Evolutionary conservation across 2,329 filamentous ascomycete species (phyloP).

Genomic region (Trichophyton mentagrophytes): DNA sequence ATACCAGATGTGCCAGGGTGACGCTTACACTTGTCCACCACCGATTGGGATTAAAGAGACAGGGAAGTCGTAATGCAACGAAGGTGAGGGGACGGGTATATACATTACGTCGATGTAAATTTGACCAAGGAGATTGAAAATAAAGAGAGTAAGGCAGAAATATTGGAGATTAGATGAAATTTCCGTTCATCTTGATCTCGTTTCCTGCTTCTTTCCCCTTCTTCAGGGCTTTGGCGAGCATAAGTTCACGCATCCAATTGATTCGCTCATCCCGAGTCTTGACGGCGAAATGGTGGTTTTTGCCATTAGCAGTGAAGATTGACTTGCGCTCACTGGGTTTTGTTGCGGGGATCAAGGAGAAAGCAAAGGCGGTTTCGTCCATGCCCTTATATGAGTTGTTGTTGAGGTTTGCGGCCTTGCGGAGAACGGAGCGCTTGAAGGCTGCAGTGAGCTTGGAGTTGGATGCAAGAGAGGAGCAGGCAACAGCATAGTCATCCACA

Average conservation of each 20-base stretch:
- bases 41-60: neutral
- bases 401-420: constrained; percentile 15
- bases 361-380: constrained; percentile 28
- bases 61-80: neutral
- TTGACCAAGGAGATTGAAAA: neutral
- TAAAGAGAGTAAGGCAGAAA: neutral
- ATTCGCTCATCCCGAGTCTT: constrained; percentile 78
- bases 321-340: constrained; percentile 34
- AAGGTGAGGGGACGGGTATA: neutral
- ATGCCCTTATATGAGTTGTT: constrained; percentile 5
- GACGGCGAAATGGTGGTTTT: constrained; percentile 90
- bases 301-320: constrained; percentile 40
- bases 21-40: neutral
- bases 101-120: neutral
- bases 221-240: constrained; percentile 33
- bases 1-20: neutral
- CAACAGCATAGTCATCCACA: constrained; percentile 30
- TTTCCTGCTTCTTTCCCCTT: constrained; percentile 22
- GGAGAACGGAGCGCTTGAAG: constrained; percentile 50
- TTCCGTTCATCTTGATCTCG: constrained; percentile 21
- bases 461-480: constrained; percentile 45
- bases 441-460: constrained; percentile 73
- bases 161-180: constrained; percentile 15
- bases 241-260: constrained; percentile 56
- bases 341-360: constrained; percentile 31